Evolutionary conservation across 306 rosid species (phyloP).

Genomic region (Trichosanthes cucumerina): DNA sequence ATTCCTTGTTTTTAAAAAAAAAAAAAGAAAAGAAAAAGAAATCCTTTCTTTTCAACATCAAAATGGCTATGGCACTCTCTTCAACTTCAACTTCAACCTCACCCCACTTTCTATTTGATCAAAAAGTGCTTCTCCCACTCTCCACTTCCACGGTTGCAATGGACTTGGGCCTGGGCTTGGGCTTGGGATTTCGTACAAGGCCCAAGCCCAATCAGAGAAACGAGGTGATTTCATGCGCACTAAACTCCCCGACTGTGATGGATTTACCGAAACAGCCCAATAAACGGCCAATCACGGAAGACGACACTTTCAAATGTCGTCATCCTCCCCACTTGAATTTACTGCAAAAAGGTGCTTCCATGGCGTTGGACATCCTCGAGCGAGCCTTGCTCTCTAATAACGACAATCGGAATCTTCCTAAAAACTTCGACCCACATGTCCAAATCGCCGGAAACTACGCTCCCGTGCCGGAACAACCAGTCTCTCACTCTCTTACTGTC

Average conservation of each 20-base stretch:
- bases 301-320: background rate
- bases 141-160: background rate
- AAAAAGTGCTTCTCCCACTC: background rate
- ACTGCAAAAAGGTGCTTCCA: background rate
- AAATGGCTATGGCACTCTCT: background rate
- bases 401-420: background rate
- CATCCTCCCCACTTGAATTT: conserved; percentile 3
- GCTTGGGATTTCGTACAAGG: background rate
- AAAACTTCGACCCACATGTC: conserved; percentile 1
- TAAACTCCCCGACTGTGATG: background rate
- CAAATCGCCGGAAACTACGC: conserved; percentile 7
- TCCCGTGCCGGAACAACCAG: conserved; percentile 6
- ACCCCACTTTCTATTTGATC: background rate
- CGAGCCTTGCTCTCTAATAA: background rate
- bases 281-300: background rate
- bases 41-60: background rate
- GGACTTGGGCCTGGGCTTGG: background rate
- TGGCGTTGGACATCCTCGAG: background rate
- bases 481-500: background rate
- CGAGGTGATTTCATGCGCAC: background rate
- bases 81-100: background rate
- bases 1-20: background rate
- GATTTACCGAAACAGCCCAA: background rate
- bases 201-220: background rate
- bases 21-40: background rate